These are phyloP conservation scores for Seiridium cupressi DNA, from an alignment of 2,329 filamentous ascomycete genomes.

Conservation along the genomic window DNA sequence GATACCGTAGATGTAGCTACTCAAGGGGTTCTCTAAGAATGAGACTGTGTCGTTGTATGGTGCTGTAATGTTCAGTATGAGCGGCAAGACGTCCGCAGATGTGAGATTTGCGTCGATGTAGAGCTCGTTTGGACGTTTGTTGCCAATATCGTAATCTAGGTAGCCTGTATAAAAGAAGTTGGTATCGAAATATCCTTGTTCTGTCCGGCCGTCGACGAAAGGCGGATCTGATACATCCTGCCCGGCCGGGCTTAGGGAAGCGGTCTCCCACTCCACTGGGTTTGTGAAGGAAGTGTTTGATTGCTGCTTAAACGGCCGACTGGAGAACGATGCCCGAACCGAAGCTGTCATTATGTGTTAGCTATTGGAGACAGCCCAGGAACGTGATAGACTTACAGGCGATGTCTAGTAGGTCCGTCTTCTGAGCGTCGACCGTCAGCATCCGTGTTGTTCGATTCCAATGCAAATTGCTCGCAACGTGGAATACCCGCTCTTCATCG, in stretches of 20 bases:
- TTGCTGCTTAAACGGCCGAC: background rate
- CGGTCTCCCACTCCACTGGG: background rate
- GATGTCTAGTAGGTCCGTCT: conserved; percentile 29
- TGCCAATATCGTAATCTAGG: conserved; percentile 37
- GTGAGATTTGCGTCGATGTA: conserved; percentile 41
- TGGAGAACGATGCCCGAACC: conserved; percentile 6
- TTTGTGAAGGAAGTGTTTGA: background rate
- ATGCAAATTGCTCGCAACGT: conserved; percentile 27
- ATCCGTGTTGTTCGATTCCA: conserved; percentile 24
- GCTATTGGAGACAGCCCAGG: background rate
- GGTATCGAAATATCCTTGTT: conserved; percentile 29
- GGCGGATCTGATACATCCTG: conserved; percentile 26
- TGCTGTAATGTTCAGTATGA: conserved; percentile 32
- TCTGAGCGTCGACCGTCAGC: conserved; percentile 28
- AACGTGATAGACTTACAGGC: conserved; percentile 27
- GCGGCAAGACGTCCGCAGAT: conserved; percentile 32
- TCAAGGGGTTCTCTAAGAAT: background rate
- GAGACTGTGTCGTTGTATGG: conserved; percentile 20
- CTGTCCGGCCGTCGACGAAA: conserved; percentile 14
- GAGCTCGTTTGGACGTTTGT: conserved; percentile 27
- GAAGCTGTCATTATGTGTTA: conserved; percentile 10
- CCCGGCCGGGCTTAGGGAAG: conserved; percentile 13
- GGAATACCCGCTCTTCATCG: conserved; percentile 37
- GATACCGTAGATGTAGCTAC: background rate
- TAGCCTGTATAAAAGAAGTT: conserved; percentile 39